Base-by-base conservation (phyloP, 768 basidiomycete species). In the Suillus subaureus region DNA sequence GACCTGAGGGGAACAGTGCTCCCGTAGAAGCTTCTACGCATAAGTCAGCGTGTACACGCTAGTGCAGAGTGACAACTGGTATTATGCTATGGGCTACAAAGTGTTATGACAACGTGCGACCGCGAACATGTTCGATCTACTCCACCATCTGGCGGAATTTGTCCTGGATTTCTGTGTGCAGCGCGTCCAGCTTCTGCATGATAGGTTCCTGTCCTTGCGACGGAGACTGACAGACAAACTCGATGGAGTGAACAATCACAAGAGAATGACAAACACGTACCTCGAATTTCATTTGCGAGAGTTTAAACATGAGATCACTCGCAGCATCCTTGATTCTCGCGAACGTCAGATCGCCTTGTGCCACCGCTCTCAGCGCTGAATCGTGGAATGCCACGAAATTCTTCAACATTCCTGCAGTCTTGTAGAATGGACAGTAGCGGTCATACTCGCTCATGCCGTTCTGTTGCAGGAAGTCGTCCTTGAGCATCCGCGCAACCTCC, bases 221-320 rank as follows among this genome's bases (percentile, higher is more conserved):
- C 21, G 97, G 97, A 28, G 91, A 92, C 93, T 96, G 72, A 23
- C 69, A 62, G 57, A 51, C 51, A 42, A 71, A 37, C 52, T 18
- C 43, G 21, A 42, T 60, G 18, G 11, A 42, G 62, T 33, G 28
- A 60, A 28, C 61, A 47, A 23, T 40, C 15, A 62, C 55, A 33
- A 35, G 61, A 58, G 16, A 54, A 52, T 55, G 58, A 33, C 37
- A 39, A 39, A 40, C 13, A 69, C 87, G 58, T 71, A 94, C 95
- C 89, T 97, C 95, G 74, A 97, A 98, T 78, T 98, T 99, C 95
- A 97, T 96, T 79, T 99, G 96, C 55, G 95, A 97, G n/a, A 99
- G 87, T 78, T 96, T 94, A 83, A 91, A 99, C 87, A 96, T 92
- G 67, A 97, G 79, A 72, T 99, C 97, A 61, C 85, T 80, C 5